Evolutionary conservation across 345 rosid species (phyloP).

Genomic region (Euphorbia peplus): DNA sequence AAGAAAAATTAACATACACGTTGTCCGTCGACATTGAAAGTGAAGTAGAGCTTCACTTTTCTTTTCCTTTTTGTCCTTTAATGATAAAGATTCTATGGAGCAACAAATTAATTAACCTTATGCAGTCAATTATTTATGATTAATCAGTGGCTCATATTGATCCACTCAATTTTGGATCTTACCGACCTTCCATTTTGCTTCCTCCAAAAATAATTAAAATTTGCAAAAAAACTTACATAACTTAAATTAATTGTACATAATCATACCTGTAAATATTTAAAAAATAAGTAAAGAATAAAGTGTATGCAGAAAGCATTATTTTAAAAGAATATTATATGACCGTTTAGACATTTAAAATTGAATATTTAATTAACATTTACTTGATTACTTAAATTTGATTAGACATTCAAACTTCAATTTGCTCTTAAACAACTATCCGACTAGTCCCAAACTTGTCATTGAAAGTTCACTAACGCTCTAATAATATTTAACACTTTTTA

Average conservation of each 20-base stretch:
- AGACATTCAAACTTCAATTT: too few species aligned
- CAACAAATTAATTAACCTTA: not conserved
- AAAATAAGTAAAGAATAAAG: not conserved
- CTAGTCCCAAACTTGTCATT: too few species aligned
- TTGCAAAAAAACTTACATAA: not conserved
- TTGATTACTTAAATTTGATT: too few species aligned
- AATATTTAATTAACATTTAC: too few species aligned
- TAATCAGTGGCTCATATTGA: not conserved
- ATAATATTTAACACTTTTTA: too few species aligned
- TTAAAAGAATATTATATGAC: too few species aligned
- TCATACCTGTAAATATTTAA: not conserved
- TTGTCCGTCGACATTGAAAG: not conserved
- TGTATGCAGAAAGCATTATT: too few species aligned
- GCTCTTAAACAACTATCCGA: too few species aligned
- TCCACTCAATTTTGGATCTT: not conserved
- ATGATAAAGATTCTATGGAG: constrained; percentile 12
- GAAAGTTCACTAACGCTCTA: too few species aligned
- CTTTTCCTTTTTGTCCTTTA: constrained; percentile 1
- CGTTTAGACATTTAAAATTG: too few species aligned
- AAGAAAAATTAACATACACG: constrained; percentile 15
- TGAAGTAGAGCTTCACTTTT: not conserved
- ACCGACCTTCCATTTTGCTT: not conserved
- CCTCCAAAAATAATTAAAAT: not conserved
- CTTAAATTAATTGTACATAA: not conserved
- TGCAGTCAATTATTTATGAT: not conserved